Percentiles rank a stretch among this genome's conserved stretches.
Conservation (phyloP, 176 grass and related monocot species). For the Musa schizocarpa region DNA sequence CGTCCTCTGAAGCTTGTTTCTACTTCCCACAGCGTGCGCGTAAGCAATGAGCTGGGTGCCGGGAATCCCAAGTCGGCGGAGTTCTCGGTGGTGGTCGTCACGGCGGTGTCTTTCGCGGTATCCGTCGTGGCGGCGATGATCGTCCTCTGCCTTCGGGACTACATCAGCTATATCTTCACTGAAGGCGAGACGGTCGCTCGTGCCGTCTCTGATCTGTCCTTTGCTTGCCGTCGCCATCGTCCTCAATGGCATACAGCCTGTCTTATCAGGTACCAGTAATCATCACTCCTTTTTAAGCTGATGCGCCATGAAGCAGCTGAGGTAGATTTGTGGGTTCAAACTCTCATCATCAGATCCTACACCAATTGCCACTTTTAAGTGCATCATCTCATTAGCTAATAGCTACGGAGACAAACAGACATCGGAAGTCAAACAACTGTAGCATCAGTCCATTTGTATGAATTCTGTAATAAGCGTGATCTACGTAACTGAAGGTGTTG, state of each 20-base stretch:
- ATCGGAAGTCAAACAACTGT: too few relatives aligned
- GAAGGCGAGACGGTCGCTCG: constrained; percentile 20
- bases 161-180: constrained; percentile 73
- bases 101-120: constrained; percentile 23
- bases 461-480: too few relatives aligned
- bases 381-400: too few relatives aligned
- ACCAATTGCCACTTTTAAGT: too few relatives aligned
- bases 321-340: too few relatives aligned
- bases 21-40: constrained; percentile 43
- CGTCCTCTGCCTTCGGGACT: constrained; percentile 41
- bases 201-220: constrained; percentile 41
- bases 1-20: neutral
- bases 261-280: constrained; percentile 42
- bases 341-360: too few relatives aligned
- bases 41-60: constrained; percentile 74
- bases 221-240: constrained; percentile 48
- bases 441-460: too few relatives aligned
- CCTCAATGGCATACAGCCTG: constrained; percentile 72
- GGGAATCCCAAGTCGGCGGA: constrained; percentile 55
- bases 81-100: constrained; percentile 64
- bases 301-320: too few relatives aligned
- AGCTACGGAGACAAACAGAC: too few relatives aligned
- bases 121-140: constrained; percentile 22
- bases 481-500: constrained; percentile 13
- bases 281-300: too few relatives aligned